Conservation (phyloP, 805 yeast genomes). For the Wickerhamomyces mucosus region DNA sequence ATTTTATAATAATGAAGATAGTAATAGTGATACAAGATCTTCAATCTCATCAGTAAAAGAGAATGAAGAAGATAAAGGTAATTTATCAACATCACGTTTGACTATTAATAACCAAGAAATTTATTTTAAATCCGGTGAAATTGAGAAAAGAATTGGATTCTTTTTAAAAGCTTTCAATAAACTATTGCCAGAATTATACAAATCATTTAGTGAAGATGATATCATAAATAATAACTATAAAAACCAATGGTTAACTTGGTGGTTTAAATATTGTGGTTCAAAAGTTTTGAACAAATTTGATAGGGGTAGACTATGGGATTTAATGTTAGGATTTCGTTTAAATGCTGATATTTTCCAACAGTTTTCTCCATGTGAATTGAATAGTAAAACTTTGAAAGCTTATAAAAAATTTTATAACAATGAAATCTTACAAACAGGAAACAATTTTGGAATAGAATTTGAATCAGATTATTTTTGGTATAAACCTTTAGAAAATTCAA, state of each 20-base stretch:
- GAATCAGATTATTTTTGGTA: conserved; percentile 14
- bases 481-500: conserved; percentile 10
- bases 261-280: conserved; percentile 87
- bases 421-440: background rate
- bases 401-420: background rate
- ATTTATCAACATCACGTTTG: background rate
- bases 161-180: conserved; percentile 56
- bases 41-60: conserved; percentile 1
- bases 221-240: conserved; percentile 52
- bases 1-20: too few relatives aligned
- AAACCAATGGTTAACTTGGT: conserved; percentile 90
- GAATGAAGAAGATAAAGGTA: too few relatives aligned
- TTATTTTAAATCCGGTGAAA: conserved; percentile 45
- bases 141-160: conserved; percentile 57
- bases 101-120: conserved; percentile 19
- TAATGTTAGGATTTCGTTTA: conserved; percentile 66
- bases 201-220: conserved; percentile 73
- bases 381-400: background rate
- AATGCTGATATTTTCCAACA: background rate
- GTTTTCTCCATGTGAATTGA: conserved; percentile 3
- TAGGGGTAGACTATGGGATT: conserved; percentile 87
- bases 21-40: too few relatives aligned
- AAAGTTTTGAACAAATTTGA: conserved; percentile 75
- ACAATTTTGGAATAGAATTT: conserved; percentile 2
- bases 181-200: conserved; percentile 65